Base-by-base conservation (phyloP, 2,329 filamentous ascomycete species). In the Diaporthe australafricana region DNA sequence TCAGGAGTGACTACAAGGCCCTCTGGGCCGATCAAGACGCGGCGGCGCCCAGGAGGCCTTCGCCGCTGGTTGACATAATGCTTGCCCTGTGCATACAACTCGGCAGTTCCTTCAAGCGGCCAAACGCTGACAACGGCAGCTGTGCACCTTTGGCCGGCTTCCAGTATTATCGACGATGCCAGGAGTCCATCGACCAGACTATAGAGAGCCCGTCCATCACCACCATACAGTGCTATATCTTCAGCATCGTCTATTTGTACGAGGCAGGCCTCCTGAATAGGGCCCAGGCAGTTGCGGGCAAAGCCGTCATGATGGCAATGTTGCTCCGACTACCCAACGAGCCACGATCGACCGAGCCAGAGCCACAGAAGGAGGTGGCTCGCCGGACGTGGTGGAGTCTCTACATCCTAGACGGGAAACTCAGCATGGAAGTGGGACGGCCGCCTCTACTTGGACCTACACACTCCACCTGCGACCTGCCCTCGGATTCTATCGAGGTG, bases 21-120 rank as follows among this genome's bases (percentile, higher is more conserved):
- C 70, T 75, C n/a, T 75, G 72, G 70, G 22, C 56, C 72, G 74
- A 16, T 73, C 74, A 20, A 73, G 75, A 14, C 72, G 71, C 35
- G 73, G 73, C n/a, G 55, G 25, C 55, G 8, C n/a, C 27, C 8
- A 79, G 84, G 5, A 80, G 80, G 57, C 77, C 83, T 5, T 86
- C 84, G 4, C 80, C 84, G 8, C 77, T 86, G 1, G 83, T 85
- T 5, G 85, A 86, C 66, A 85, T 86, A 35, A 77, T 86, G 14
- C 76, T 86, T 30, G 84, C 84, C 0, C 72, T 86, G 9, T 83
- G 82, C 66, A 84, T 86, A 80, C 84, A 86, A 74, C 81, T 83
- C 38, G 80, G 81, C 27, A 68, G 52, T 17, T 68, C 56, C 32
- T n/a, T 48, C 56, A 55, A 17, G 53, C 27, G n/a, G 8, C 35